A percentile compares a stretch with the other conserved stretches of the same genome.
Evolutionary conservation across 129 eudicot genomes (phyloP).

Genomic region (Flaveria brownii): DNA sequence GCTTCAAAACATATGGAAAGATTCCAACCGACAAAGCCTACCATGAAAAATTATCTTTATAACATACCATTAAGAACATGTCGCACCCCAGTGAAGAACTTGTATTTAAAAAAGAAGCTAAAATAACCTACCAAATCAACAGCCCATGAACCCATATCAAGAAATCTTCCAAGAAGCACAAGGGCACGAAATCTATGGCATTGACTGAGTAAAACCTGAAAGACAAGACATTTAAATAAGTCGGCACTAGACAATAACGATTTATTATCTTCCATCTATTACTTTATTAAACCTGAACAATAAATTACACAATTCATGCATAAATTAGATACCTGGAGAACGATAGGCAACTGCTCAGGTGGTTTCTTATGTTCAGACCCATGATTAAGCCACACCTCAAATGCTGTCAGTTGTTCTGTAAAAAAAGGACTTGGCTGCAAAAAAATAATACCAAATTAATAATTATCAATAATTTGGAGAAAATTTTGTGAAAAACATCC

Average conservation of each 20-base stretch:
- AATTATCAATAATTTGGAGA: background rate
- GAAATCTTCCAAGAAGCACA: slow-evolving; percentile 96
- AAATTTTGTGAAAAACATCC: background rate
- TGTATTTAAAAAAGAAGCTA: background rate
- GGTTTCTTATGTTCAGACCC: slow-evolving; percentile 95
- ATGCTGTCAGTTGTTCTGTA: slow-evolving; percentile 92
- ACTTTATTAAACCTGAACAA: background rate
- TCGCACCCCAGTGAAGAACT: background rate
- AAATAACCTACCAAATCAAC: slow-evolving; percentile 77
- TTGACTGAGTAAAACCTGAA: slow-evolving; percentile 88
- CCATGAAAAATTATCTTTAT: slow-evolving; percentile 27
- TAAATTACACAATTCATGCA: background rate
- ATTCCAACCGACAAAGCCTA: slow-evolving; percentile 98
- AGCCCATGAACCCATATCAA: slow-evolving; percentile 99
- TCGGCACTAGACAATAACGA: background rate
- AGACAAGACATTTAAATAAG: background rate
- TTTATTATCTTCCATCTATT: background rate
- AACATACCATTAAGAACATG: slow-evolving; percentile 2
- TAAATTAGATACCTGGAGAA: slow-evolving; percentile 71
- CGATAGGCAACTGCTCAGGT: slow-evolving; percentile 98
- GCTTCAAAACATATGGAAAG: slow-evolving; percentile 89
- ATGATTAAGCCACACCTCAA: slow-evolving; percentile 98
- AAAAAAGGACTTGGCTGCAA: slow-evolving; percentile 93
- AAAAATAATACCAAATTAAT: background rate
- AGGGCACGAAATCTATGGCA: slow-evolving; percentile 93